Percentiles rank a stretch among this genome's conserved stretches.
Evolutionary conservation across 139 green algal genomes (phyloP).

Genomic region (Chlorella sp.): DNA sequence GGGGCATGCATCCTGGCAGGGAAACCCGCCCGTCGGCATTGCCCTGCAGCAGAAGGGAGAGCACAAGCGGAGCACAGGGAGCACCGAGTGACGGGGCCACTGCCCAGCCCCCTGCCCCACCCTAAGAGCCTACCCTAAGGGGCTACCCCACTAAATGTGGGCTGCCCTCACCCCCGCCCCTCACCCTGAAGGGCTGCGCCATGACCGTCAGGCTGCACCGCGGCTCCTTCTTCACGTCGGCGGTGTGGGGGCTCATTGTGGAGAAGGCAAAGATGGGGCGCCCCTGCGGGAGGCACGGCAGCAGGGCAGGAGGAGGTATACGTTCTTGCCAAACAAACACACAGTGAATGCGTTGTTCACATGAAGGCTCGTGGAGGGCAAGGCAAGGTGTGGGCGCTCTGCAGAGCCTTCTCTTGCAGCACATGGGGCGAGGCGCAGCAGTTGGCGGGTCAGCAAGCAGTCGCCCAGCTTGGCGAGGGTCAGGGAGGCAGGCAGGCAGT

Average conservation of each 20-base stretch:
- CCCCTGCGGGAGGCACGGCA: not conserved
- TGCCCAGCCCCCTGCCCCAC: too few species aligned
- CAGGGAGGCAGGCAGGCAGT: too few species aligned
- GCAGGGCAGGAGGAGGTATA: not conserved
- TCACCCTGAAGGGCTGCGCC: conserved; percentile 67
- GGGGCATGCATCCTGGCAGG: too few species aligned
- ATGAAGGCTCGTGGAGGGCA: not conserved
- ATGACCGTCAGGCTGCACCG: conserved; percentile 70
- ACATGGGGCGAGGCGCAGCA: too few species aligned
- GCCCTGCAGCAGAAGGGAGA: too few species aligned
- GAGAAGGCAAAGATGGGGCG: conserved; percentile 73
- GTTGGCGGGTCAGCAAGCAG: too few species aligned
- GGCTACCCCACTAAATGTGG: not conserved
- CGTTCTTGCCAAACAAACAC: too few species aligned
- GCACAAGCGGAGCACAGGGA: too few species aligned
- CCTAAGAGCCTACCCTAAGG: not conserved
- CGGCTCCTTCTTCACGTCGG: conserved; percentile 67
- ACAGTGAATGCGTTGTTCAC: not conserved
- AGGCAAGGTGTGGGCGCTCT: not conserved
- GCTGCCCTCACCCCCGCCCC: not conserved
- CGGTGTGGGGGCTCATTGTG: conserved; percentile 72
- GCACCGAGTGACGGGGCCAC: too few species aligned
- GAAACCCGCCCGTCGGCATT: too few species aligned
- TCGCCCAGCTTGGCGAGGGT: too few species aligned
- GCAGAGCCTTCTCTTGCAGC: too few species aligned